A percentile compares a stretch with the other conserved stretches of the same genome.
Conservation (phyloP, 176 grass and related monocot species). For the Chrysopogon serrulatus region DNA sequence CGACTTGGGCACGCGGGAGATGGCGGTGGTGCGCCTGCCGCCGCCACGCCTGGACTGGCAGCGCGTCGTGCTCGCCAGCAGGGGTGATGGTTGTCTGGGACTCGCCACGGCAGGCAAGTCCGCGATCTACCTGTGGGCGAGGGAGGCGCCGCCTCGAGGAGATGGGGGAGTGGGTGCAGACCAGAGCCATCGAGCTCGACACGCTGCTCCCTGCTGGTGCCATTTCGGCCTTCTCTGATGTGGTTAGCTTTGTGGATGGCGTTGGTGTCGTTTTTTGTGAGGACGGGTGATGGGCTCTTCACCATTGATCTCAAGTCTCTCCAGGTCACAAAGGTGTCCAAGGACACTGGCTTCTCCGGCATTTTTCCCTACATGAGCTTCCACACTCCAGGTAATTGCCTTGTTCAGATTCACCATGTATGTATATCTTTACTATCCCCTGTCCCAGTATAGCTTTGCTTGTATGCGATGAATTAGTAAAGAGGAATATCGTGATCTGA, state of each 20-base stretch:
- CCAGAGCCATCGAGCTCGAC: neutral
- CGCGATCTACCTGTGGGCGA: neutral
- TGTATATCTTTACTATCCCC: neutral
- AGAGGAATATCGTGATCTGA: neutral
- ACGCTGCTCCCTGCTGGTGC: neutral
- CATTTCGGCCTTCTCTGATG: neutral
- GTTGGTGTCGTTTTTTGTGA: neutral
- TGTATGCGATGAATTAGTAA: neutral
- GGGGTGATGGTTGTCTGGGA: neutral
- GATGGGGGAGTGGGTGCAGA: neutral
- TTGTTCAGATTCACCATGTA: neutral
- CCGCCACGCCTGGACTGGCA: neutral
- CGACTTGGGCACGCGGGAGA: neutral
- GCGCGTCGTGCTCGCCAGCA: neutral
- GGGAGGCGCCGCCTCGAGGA: neutral
- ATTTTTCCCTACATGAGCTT: constrained; percentile 20
- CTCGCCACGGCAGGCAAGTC: neutral
- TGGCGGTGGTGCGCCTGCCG: neutral
- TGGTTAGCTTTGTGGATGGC: neutral
- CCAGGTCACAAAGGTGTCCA: neutral
- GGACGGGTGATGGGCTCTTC: neutral
- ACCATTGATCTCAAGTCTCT: constrained; percentile 17
- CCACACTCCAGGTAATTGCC: constrained; percentile 8
- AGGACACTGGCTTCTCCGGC: fast-evolving
- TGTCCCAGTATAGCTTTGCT: neutral